These are phyloP conservation scores for Pyrenochaeta sp. DNA, from an alignment of 2,329 filamentous ascomycete genomes.

Conservation along the genomic window DNA sequence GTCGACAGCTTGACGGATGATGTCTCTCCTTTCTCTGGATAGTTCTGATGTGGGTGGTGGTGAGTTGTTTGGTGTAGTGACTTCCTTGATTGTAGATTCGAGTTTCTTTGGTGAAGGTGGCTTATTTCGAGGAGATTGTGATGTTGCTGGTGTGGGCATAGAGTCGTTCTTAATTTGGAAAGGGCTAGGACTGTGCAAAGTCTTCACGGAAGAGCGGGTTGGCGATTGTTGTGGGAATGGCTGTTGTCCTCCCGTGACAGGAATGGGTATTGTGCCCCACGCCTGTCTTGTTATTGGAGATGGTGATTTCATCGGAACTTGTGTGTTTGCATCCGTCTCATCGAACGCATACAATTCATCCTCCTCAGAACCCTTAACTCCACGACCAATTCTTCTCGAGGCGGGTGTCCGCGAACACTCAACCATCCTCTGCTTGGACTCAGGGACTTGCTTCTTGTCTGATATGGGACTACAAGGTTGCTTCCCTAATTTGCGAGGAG, in stretches of 20 bases:
- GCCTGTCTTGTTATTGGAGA: constrained; percentile 14
- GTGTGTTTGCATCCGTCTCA: constrained; percentile 32
- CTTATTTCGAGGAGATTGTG: constrained; percentile 21
- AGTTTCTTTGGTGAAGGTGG: constrained; percentile 19
- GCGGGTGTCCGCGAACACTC: constrained; percentile 15
- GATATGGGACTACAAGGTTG: constrained; percentile 32
- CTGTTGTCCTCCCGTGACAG: constrained; percentile 10
- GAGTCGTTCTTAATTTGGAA: constrained; percentile 22
- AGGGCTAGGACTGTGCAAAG: constrained; percentile 21
- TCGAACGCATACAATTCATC: constrained; percentile 41
- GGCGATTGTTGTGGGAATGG: constrained; percentile 22
- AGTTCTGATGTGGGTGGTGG: constrained; percentile 32
- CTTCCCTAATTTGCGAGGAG: constrained; percentile 42
- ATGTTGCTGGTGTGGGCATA: constrained; percentile 27
- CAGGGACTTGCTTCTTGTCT: constrained; percentile 2
- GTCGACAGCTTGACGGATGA: constrained; percentile 29
- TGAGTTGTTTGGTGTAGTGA: constrained; percentile 3
- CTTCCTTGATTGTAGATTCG: constrained; percentile 6
- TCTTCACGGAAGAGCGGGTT: constrained; percentile 39
- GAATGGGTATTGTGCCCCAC: constrained; percentile 21
- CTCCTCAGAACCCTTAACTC: constrained; percentile 43
- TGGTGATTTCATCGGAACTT: constrained; percentile 16
- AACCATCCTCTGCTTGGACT: neutral
- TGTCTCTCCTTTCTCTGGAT: constrained; percentile 33
- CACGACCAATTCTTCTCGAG: constrained; percentile 25